Evolutionary conservation across 2,329 filamentous ascomycete species (phyloP).

Genomic region (Paraconiothyrium sp.): DNA sequence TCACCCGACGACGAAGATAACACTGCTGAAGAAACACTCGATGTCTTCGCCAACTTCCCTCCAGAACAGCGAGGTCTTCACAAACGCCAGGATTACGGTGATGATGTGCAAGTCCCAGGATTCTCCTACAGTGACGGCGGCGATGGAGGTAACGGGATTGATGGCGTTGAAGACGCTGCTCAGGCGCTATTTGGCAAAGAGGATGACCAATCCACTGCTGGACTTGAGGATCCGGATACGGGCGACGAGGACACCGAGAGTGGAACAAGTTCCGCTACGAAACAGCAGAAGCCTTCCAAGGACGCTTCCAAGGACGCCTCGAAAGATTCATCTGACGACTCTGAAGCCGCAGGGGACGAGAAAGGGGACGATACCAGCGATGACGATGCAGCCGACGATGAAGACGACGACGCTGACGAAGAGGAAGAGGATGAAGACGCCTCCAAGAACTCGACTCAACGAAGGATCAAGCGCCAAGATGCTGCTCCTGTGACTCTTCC

Average conservation of each 20-base stretch:
- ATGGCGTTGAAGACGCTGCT: conserved; percentile 8
- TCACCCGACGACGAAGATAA: not conserved
- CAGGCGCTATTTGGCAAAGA: conserved; percentile 2
- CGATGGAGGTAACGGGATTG: conserved; percentile 9
- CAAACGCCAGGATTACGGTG: conserved; percentile 12
- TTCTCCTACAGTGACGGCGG: conserved; percentile 10
- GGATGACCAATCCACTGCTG: not conserved
- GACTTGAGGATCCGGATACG: not conserved
- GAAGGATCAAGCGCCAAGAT: not conserved
- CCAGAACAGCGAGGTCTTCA: not conserved
- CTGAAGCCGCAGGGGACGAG: not conserved
- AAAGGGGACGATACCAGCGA: not conserved
- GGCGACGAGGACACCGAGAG: not conserved
- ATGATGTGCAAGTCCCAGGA: conserved; percentile 7
- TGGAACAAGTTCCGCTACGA: not conserved
- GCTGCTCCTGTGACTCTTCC: too few relatives aligned
- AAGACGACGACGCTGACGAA: not conserved
- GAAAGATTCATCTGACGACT: conserved; percentile 2
- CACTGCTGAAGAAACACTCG: not conserved
- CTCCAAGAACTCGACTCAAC: not conserved
- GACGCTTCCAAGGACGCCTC: not conserved
- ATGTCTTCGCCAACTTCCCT: not conserved
- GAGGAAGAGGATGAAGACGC: conserved; percentile 11
- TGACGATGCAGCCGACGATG: conserved; percentile 1
- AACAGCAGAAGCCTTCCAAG: not conserved